These are phyloP conservation scores for Bidens hawaiensis DNA, from an alignment of 140 eudicot genomes.

Conservation along the genomic window DNA sequence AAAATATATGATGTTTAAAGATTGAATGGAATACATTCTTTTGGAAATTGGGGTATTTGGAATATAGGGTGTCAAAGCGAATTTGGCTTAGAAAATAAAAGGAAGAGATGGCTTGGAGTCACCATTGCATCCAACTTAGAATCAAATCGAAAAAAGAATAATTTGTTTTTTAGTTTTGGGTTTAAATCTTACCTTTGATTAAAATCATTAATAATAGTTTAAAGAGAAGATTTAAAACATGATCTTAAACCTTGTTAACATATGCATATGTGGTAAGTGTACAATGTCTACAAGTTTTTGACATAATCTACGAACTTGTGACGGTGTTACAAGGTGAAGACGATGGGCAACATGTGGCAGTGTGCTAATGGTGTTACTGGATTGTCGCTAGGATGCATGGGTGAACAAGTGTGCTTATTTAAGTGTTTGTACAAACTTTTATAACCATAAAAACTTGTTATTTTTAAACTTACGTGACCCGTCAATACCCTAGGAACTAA, in stretches of 20 bases:
- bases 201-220: too few species aligned
- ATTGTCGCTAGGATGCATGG: not conserved
- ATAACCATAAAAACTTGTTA: too few species aligned
- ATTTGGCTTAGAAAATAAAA: conserved; percentile 20
- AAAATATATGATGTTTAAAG: conserved; percentile 19
- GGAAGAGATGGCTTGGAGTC: too few species aligned
- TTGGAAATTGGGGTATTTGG: conserved; percentile 32
- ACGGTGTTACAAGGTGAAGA: not conserved
- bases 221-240: not conserved
- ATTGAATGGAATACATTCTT: conserved; percentile 33
- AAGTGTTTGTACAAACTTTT: not conserved
- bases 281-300: not conserved
- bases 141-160: too few species aligned
- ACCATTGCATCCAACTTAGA: too few species aligned
- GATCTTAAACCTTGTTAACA: too few species aligned
- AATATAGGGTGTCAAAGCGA: conserved; percentile 31
- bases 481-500: too few species aligned
- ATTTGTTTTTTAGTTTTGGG: not conserved
- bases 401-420: not conserved
- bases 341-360: not conserved
- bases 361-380: not conserved
- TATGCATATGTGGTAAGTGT: too few species aligned
- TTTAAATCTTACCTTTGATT: not conserved
- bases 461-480: too few species aligned
- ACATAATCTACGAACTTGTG: too few species aligned